phyloP scores from a whole-genome alignment of 352 stramenopile genomes.

The Pythium guiyangense region DNA sequence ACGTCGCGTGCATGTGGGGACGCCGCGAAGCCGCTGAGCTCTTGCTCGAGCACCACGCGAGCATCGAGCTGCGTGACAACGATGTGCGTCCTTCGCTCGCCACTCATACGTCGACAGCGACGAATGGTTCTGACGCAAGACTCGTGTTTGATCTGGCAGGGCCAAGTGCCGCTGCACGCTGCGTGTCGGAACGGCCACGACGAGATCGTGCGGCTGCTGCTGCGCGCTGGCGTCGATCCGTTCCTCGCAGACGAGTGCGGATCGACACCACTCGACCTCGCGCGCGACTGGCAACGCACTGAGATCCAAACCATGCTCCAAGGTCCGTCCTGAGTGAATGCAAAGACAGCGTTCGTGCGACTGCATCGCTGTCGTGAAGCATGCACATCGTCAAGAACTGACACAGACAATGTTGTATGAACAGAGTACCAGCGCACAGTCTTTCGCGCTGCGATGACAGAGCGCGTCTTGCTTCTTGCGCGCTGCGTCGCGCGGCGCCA shows the following conservation, averaged over 20 bases:
- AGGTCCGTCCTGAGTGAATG: conserved; percentile 17
- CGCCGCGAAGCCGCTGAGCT: conserved; percentile 31
- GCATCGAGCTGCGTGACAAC: conserved; percentile 25
- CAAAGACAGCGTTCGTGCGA: background rate
- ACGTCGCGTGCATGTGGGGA: conserved; percentile 56
- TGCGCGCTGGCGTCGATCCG: conserved; percentile 26
- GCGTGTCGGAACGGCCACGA: conserved; percentile 58
- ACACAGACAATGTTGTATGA: background rate
- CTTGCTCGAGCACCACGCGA: conserved; percentile 30
- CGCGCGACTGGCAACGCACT: conserved; percentile 47
- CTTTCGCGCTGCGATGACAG: conserved; percentile 2
- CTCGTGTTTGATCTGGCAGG: conserved; percentile 17
- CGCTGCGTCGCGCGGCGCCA: background rate
- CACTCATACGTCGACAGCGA: background rate
- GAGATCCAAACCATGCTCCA: conserved; percentile 42
- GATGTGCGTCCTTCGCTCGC: conserved; percentile 19
- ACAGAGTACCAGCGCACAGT: conserved; percentile 9
- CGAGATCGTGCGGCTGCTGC: conserved; percentile 32
- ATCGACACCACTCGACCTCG: conserved; percentile 45
- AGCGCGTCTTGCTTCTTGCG: conserved; percentile 6
- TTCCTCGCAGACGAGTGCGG: conserved; percentile 49
- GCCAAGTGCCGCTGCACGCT: conserved; percentile 44
- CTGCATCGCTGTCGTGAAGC: background rate
- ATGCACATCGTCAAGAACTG: background rate
- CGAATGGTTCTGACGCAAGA: background rate